Conservation (phyloP, 495 filamentous ascomycete genomes). For the Trichoderma erinaceum region DNA sequence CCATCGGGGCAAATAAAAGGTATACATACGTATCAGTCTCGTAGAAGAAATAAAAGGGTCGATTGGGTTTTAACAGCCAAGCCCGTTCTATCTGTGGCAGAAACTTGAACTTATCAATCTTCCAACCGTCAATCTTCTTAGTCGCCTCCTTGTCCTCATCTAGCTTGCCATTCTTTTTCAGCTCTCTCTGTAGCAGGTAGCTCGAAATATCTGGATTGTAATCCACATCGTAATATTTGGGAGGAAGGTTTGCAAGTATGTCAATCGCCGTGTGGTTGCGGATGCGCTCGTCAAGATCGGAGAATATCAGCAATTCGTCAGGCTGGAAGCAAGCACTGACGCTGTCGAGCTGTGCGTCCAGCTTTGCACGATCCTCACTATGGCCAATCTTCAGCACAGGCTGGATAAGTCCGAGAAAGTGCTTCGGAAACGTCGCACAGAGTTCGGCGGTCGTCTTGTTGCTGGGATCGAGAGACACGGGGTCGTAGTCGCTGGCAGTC, state of each 20-base stretch:
- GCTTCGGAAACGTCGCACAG: conserved; percentile 23
- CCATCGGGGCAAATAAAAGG: background rate
- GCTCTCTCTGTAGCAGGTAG: conserved; percentile 17
- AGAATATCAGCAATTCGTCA: conserved; percentile 39
- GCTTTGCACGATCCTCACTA: conserved; percentile 20
- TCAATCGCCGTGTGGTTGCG: conserved; percentile 33
- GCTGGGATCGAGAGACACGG: conserved; percentile 9
- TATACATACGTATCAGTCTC: conserved; percentile 57
- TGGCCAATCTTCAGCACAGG: conserved; percentile 27
- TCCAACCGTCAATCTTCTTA: conserved; percentile 39
- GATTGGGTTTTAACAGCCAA: conserved; percentile 41
- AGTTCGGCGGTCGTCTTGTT: conserved; percentile 17
- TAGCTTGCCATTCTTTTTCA: conserved; percentile 17
- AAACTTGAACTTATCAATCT: conserved; percentile 67
- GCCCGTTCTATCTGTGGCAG: conserved; percentile 57
- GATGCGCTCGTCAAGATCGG: conserved; percentile 33
- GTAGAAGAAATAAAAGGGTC: conserved; percentile 63
- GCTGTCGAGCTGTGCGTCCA: conserved; percentile 21
- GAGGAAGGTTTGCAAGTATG: conserved; percentile 29
- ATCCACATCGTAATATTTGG: conserved; percentile 1
- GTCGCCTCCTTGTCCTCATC: conserved; percentile 20
- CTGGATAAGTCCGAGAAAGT: conserved; percentile 22
- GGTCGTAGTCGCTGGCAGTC: conserved; percentile 2
- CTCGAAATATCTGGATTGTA: background rate
- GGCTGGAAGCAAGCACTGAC: conserved; percentile 23